Evolutionary conservation across 257 asterid genomes (phyloP).

Genomic region (Mitragyna speciosa): DNA sequence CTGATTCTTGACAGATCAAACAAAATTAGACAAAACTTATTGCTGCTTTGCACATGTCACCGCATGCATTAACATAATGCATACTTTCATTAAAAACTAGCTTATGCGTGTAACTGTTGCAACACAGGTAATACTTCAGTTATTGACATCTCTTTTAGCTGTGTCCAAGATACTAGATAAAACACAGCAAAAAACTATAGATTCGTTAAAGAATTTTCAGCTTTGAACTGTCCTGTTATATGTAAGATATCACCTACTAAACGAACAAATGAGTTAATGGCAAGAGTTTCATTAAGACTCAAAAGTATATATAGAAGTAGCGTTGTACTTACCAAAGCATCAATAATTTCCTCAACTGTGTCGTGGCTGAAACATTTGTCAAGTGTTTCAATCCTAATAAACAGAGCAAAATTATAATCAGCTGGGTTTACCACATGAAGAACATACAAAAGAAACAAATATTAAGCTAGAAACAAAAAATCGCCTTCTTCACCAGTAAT

Average conservation of each 20-base stretch:
- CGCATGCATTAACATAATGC: not conserved
- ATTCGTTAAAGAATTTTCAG: not conserved
- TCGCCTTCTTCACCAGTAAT: not conserved
- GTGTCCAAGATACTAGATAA: not conserved
- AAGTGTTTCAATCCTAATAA: constrained; percentile 61
- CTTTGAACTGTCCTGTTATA: not conserved
- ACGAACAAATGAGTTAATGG: not conserved
- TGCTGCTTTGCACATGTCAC: not conserved
- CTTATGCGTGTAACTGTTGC: not conserved
- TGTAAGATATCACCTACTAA: not conserved
- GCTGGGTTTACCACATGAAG: constrained; percentile 1
- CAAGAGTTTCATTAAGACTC: not conserved
- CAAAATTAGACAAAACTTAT: not conserved
- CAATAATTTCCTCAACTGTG: constrained; percentile 87
- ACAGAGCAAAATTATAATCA: constrained; percentile 25
- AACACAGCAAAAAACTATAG: not conserved
- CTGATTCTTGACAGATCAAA: not conserved
- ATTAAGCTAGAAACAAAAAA: not conserved
- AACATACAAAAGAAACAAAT: not conserved
- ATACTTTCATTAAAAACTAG: not conserved
- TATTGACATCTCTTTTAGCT: not conserved
- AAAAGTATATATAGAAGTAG: not conserved
- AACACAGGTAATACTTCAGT: not conserved
- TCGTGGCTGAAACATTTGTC: constrained; percentile 90
- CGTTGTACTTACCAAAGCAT: constrained; percentile 65